Evolutionary conservation across 345 rosid species (phyloP).

Genomic region (Aquilaria sinensis): DNA sequence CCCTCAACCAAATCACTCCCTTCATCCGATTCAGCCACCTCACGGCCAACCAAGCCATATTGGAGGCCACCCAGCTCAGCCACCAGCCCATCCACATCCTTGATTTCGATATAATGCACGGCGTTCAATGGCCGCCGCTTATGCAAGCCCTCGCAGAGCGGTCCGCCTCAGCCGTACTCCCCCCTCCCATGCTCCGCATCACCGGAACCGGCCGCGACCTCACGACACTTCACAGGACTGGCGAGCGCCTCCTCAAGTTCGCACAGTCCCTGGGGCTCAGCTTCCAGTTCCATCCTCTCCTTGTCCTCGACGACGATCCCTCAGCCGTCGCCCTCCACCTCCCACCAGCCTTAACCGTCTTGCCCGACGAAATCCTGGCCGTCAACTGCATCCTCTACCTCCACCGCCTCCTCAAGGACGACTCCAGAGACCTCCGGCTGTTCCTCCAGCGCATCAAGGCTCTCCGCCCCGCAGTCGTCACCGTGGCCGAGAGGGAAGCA

Average conservation of each 20-base stretch:
- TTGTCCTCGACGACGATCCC: constrained; percentile 46
- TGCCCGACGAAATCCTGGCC: constrained; percentile 65
- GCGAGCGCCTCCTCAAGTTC: constrained; percentile 74
- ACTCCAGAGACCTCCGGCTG: constrained; percentile 33
- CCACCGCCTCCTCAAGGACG: constrained; percentile 51
- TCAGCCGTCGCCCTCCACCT: constrained; percentile 34
- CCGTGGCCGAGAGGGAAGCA: constrained; percentile 82
- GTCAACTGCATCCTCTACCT: constrained; percentile 75
- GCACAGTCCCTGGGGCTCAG: constrained; percentile 75
- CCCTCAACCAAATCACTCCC: constrained; percentile 85
- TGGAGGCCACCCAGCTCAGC: constrained; percentile 59
- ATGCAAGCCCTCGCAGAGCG: constrained; percentile 94
- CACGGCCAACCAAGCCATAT: constrained; percentile 91
- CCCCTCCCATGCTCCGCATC: constrained; percentile 72
- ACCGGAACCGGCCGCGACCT: constrained; percentile 78
- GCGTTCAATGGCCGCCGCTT: constrained; percentile 97
- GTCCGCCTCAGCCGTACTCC: constrained; percentile 23
- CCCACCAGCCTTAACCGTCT: constrained; percentile 36
- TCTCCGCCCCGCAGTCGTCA: constrained; percentile 68
- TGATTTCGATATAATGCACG: constrained; percentile 94
- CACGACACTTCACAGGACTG: constrained; percentile 55
- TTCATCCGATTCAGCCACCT: constrained; percentile 84
- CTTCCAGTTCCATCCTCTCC: constrained; percentile 76
- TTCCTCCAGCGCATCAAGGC: constrained; percentile 60
- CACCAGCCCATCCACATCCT: constrained; percentile 67